Evolutionary conservation across 768 basidiomycete species (phyloP).

Genomic region (Tricholoma flavovirens): DNA sequence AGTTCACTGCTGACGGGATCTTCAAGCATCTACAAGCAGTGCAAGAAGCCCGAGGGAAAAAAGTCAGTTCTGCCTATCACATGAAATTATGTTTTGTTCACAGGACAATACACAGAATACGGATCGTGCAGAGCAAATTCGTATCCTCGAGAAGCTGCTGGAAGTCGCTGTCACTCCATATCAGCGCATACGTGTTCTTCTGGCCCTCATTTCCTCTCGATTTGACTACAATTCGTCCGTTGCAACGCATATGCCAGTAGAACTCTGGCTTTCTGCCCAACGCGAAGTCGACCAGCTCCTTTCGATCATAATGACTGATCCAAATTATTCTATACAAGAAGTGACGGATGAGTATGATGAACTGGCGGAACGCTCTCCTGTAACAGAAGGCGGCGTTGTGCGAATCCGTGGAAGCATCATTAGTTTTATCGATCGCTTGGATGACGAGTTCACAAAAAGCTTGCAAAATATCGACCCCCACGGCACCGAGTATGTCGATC

Average conservation of each 20-base stretch:
- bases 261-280: slow-evolving; percentile 85
- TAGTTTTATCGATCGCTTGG: slow-evolving; percentile 91
- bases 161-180: slow-evolving; percentile 85
- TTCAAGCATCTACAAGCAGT: slow-evolving; percentile 90
- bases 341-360: slow-evolving; percentile 91
- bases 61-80: slow-evolving; percentile 47
- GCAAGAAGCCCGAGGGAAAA: slow-evolving; percentile 93
- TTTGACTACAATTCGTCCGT: slow-evolving; percentile 95
- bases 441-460: slow-evolving; percentile 97
- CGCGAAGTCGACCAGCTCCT: slow-evolving; percentile 86
- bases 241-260: slow-evolving; percentile 83
- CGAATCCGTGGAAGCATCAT: slow-evolving; percentile 93
- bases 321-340: slow-evolving; percentile 81
- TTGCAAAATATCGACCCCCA: slow-evolving; percentile 98
- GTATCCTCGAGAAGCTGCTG: slow-evolving; percentile 80
- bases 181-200: slow-evolving; percentile 89
- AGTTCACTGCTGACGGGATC: slow-evolving; percentile 77
- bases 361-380: slow-evolving; percentile 72
- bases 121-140: slow-evolving; percentile 91
- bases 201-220: slow-evolving; percentile 89
- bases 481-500: slow-evolving; percentile 97
- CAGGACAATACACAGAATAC: slow-evolving; percentile 69
- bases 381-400: slow-evolving; percentile 67
- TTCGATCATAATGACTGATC: slow-evolving; percentile 64
- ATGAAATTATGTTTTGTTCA: background rate